Percentiles rank a stretch among this genome's conserved stretches.
phyloP scores from a whole-genome alignment of 2,329 filamentous ascomycete species.

The Cucurbitaria berberidis region DNA sequence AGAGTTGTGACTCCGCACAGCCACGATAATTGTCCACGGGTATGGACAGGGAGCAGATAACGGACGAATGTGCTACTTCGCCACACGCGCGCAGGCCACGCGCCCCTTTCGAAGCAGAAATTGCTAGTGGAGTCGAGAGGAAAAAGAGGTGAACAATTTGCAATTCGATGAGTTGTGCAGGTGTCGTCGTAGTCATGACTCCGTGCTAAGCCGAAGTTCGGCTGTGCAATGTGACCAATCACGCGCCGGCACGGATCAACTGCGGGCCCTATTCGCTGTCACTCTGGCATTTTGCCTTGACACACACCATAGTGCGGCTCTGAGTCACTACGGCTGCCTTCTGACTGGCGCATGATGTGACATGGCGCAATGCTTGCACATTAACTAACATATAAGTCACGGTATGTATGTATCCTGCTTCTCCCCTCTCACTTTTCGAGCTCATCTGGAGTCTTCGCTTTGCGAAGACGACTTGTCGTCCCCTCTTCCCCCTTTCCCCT shows the following conservation, averaged over 20 bases:
- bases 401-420: slow-evolving; percentile 19
- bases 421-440: slow-evolving; percentile 20
- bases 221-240: slow-evolving; percentile 42
- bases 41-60: background rate
- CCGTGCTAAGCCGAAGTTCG: slow-evolving; percentile 32
- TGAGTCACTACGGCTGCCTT: slow-evolving; percentile 45
- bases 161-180: slow-evolving; percentile 24
- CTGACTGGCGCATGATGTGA: slow-evolving; percentile 36
- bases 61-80: background rate
- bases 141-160: slow-evolving; percentile 22
- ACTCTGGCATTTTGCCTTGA: slow-evolving; percentile 19
- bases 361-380: slow-evolving; percentile 15
- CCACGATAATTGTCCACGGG: background rate
- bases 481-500: slow-evolving; percentile 11
- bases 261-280: slow-evolving; percentile 26
- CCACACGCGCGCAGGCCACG: slow-evolving; percentile 1
- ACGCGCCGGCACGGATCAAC: slow-evolving; percentile 28
- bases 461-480: slow-evolving; percentile 37
- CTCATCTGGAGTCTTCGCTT: slow-evolving; percentile 36
- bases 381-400: slow-evolving; percentile 42
- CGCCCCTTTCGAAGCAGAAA: slow-evolving; percentile 7
- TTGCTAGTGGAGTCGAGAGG: slow-evolving; percentile 19
- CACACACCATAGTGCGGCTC: slow-evolving; percentile 39
- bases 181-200: slow-evolving; percentile 31
- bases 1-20: slow-evolving; percentile 4